These are phyloP conservation scores for Cutaneotrichosporon sp. DNA, from an alignment of 1,284 basidiomycete species.

Conservation along the genomic window DNA sequence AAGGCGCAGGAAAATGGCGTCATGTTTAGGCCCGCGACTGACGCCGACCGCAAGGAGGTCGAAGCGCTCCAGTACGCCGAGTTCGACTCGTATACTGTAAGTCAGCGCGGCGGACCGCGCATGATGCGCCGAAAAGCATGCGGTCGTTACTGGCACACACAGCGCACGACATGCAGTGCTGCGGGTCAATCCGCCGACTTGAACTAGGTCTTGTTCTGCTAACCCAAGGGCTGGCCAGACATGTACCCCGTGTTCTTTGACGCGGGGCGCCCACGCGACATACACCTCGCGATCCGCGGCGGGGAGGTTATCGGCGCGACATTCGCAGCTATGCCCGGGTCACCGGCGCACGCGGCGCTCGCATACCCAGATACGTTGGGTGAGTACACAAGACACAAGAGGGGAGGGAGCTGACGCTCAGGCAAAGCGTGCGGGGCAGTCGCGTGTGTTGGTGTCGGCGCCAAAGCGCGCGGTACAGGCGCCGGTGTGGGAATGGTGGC, in stretches of 20 bases:
- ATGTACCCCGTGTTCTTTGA: slow-evolving; percentile 18
- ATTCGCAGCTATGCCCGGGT: slow-evolving; percentile 12
- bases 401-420: background rate
- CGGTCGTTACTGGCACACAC: too few relatives aligned
- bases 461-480: slow-evolving; percentile 9
- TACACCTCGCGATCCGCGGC: slow-evolving; percentile 13
- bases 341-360: slow-evolving; percentile 7
- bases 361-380: slow-evolving; percentile 21
- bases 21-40: slow-evolving; percentile 13
- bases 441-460: slow-evolving; percentile 21
- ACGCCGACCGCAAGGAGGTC: slow-evolving; percentile 11
- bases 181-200: too few relatives aligned
- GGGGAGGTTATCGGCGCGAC: slow-evolving; percentile 22
- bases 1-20: slow-evolving; percentile 11
- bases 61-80: slow-evolving; percentile 17
- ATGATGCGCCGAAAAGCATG: too few relatives aligned
- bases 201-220: too few relatives aligned
- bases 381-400: background rate
- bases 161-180: too few relatives aligned
- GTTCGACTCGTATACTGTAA: slow-evolving; percentile 20
- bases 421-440: slow-evolving; percentile 18
- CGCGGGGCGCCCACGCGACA: slow-evolving; percentile 13
- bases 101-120: background rate
- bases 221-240: slow-evolving; percentile 27
- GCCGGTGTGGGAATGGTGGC: slow-evolving; percentile 22